Evolutionary conservation across 2,329 filamentous ascomycete genomes (phyloP), one percentile per base, ranked within the genome.

Genomic region (Tolypocladium ovalisporum): DNA sequence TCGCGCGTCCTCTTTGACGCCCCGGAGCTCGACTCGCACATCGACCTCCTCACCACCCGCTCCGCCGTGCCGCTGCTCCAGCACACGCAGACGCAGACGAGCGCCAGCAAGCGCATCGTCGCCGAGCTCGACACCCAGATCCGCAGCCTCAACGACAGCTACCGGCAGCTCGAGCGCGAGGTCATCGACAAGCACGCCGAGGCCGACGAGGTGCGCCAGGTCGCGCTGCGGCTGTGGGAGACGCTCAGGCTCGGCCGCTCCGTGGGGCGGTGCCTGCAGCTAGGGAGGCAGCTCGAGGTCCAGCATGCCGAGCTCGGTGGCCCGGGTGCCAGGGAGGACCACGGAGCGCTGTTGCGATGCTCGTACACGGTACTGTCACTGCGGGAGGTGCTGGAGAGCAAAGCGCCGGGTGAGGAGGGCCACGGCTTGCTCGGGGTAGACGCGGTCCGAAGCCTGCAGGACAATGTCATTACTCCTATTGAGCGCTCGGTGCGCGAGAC

Each of bases 11-110:
- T 97, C 8, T 99, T 99, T 73, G 94, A 99, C 73, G 87, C 94
- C 3, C 94, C 97, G 70, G 94, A 97, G 73, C 88, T 99, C 63
- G 93, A 97, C 73, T 96, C 92, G 0, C 91, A 96, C 69, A 96
- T 99, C 62, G 90, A 99, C 71, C 82, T 84, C 4, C 81, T 97
- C 44, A 95, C 93, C 7, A 94, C 91, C 2, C 86, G 88, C 61
- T 89, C 87, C 34, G 91, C 94, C 3, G 76, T 93, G 0, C 89
- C 91, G 0, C 79, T 99, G 34, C 81, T 99, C 24, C 77, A 85
- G 35, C 82, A 97, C 71, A 95, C 92, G 3, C 80, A 85, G 59
- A 76, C 83, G 49, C 89, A 94, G 70, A 88, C 85, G 17, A 79
- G 84, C 36, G 85, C 90, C 2, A 90, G 88, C 63, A 79, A 81